phyloP scores from a whole-genome alignment of 306 rosid genomes.

The Quercus variabilis region DNA sequence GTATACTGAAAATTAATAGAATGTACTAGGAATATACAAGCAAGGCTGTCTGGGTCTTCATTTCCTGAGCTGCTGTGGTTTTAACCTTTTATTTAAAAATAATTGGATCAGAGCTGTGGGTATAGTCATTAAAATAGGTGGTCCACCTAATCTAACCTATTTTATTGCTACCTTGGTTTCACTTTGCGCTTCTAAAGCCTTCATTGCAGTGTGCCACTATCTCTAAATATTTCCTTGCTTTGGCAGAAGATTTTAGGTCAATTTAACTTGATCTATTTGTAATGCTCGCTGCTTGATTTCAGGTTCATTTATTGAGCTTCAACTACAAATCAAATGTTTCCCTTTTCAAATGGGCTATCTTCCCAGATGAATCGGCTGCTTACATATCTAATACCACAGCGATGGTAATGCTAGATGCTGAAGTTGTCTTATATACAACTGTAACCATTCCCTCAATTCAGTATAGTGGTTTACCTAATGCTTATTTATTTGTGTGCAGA shows the following conservation, averaged over 20 bases:
- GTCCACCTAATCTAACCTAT: not conserved
- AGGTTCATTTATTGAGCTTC: conserved; percentile 62
- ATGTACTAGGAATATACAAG: not conserved
- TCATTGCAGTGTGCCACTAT: not conserved
- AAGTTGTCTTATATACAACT: conserved; percentile 15
- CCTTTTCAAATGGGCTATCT: conserved; percentile 59
- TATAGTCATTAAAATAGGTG: not conserved
- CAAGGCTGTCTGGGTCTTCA: not conserved
- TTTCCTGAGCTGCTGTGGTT: not conserved
- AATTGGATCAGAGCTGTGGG: not conserved
- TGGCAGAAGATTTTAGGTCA: not conserved
- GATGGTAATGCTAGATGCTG: conserved; percentile 38
- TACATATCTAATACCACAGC: conserved; percentile 69
- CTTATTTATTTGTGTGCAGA: conserved; percentile 40
- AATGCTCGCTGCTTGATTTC: conserved; percentile 29
- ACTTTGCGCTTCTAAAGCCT: not conserved
- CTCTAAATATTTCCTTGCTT: not conserved
- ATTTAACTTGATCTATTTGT: not conserved
- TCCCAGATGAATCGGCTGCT: conserved; percentile 49
- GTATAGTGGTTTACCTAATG: not conserved
- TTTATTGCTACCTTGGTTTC: not conserved
- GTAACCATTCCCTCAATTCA: not conserved
- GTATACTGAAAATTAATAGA: not conserved
- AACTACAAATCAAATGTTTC: conserved; percentile 51
- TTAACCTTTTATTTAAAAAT: not conserved